Base-by-base conservation (phyloP, 2,329 filamentous ascomycete species). In the Myriosclerotinia duriaeana region DNA sequence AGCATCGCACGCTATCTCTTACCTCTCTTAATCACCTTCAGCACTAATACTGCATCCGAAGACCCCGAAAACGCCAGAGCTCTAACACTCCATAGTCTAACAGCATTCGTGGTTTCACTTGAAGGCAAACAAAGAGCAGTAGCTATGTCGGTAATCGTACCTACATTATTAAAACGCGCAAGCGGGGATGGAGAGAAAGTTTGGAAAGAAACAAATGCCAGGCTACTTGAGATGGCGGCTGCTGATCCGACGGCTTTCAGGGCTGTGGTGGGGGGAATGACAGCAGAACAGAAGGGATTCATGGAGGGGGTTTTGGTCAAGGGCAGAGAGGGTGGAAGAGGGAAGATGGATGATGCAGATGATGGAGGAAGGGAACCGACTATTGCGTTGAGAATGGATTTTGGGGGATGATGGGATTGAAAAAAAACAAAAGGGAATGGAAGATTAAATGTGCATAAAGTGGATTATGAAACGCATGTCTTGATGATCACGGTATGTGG, bases 301-400 rank as follows among this genome's bases (percentile, higher is more conserved):
- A 85, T 98, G 80, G 94, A 97, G 78, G 87, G 88, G 71, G 88
- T 97, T 20, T 86, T 97, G 68, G 85, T 87, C 77, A 86, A 84
- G 34, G 88, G 88, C 62, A 80, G 85, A 72, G 80, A 83, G 60
- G 68, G 66, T 72, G 76, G 75, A 55, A 79, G 64, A 73, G 75
- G 77, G 71, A 79, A 77, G 73, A 72, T 74, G 71, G 76, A 74
- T 75, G 79, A 80, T 72, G 78, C 76, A 65, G 73, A 78, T 53
- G 78, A 78, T 61, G 81, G 79, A 67, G 79, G 81, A 67, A 84
- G 80, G 38, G 87, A 86, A 78, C 95, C 95, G 15, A 95, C 83
- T 70, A 99, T 99, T 82, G 92, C 92, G 64, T 79, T 99, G 75
- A 95, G 96, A 84, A 96, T 98, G 91, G 84, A 97, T 78, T 98